These are phyloP conservation scores for Paulownia fortunei DNA, from an alignment of 257 asterid genomes.

Conservation along the genomic window DNA sequence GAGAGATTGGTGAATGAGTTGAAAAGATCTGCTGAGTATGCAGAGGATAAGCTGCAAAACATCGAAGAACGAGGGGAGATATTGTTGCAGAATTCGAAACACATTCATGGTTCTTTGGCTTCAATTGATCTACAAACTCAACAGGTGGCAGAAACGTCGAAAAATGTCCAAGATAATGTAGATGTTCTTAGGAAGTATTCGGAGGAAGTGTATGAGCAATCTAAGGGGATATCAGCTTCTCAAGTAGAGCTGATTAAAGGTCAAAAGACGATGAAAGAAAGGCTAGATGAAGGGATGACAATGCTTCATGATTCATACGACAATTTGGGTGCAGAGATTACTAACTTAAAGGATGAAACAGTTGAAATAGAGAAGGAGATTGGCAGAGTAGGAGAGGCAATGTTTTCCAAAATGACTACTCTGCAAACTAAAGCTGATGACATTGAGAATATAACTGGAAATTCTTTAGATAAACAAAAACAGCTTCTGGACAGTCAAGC, in stretches of 20 bases:
- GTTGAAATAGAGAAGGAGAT: slow-evolving; percentile 64
- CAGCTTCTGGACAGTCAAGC: slow-evolving; percentile 59
- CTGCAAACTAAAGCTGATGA: slow-evolving; percentile 70
- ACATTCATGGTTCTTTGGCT: slow-evolving; percentile 51
- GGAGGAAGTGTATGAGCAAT: slow-evolving; percentile 54
- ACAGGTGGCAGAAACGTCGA: slow-evolving; percentile 50
- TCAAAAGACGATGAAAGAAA: slow-evolving; percentile 58
- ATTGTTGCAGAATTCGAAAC: slow-evolving; percentile 48
- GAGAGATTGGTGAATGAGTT: slow-evolving; percentile 67
- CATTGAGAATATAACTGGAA: slow-evolving; percentile 52
- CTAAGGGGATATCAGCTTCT: slow-evolving; percentile 56
- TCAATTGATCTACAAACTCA: slow-evolving; percentile 54
- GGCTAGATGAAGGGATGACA: slow-evolving; percentile 52
- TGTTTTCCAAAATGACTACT: slow-evolving; percentile 55
- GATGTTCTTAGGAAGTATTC: slow-evolving; percentile 42
- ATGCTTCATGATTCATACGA: slow-evolving; percentile 52
- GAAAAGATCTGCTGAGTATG: slow-evolving; percentile 57
- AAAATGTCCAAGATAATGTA: slow-evolving; percentile 52
- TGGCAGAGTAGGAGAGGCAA: slow-evolving; percentile 55
- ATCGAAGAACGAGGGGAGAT: slow-evolving; percentile 52
- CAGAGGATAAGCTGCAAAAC: slow-evolving; percentile 54
- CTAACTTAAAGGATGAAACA: slow-evolving; percentile 51
- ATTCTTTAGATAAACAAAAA: slow-evolving; percentile 63
- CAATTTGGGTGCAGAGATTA: slow-evolving; percentile 50
- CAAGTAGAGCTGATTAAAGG: slow-evolving; percentile 54